Percentiles rank a stretch among this genome's conserved stretches.
phyloP scores from a whole-genome alignment of 2,329 filamentous ascomycete genomes.

The Sporothrix pallida region DNA sequence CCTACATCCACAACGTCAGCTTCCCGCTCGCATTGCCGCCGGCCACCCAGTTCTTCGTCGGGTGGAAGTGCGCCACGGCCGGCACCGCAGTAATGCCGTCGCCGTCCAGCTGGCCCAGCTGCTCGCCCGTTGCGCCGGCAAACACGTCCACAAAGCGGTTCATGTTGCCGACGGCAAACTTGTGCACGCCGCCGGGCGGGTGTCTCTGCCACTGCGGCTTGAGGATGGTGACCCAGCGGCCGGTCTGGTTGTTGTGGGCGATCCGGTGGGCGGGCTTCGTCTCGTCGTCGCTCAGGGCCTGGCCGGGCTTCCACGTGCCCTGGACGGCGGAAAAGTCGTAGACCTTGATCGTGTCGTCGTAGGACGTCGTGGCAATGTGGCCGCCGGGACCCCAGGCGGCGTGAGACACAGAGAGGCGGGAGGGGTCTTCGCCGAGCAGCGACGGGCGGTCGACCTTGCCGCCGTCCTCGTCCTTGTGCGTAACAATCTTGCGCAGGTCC shows the following conservation, averaged over 20 bases:
- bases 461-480: constrained; percentile 56
- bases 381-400: constrained; percentile 87
- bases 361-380: constrained; percentile 87
- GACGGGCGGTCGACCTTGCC: constrained; percentile 60
- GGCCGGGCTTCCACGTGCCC: constrained; percentile 61
- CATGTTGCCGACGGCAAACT: constrained; percentile 96
- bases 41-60: constrained; percentile 86
- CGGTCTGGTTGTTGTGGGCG: constrained; percentile 93
- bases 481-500: constrained; percentile 82
- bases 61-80: constrained; percentile 89
- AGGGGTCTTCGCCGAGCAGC: constrained; percentile 80
- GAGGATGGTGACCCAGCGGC: constrained; percentile 84
- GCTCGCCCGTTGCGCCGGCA: constrained; percentile 67
- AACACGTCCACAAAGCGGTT: constrained; percentile 95
- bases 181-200: constrained; percentile 79
- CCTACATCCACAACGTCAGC: constrained; percentile 83
- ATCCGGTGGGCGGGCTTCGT: constrained; percentile 74
- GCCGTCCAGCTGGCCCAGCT: constrained; percentile 84
- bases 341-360: constrained; percentile 94
- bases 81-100: constrained; percentile 94
- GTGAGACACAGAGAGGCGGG: constrained; percentile 85
- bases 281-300: constrained; percentile 61
- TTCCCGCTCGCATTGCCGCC: constrained; percentile 93
- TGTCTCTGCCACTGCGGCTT: constrained; percentile 87
- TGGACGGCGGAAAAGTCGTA: constrained; percentile 73